Evolutionary conservation across 2,329 filamentous ascomycete genomes (phyloP).

Genomic region (Aspergillus fijiensis): DNA sequence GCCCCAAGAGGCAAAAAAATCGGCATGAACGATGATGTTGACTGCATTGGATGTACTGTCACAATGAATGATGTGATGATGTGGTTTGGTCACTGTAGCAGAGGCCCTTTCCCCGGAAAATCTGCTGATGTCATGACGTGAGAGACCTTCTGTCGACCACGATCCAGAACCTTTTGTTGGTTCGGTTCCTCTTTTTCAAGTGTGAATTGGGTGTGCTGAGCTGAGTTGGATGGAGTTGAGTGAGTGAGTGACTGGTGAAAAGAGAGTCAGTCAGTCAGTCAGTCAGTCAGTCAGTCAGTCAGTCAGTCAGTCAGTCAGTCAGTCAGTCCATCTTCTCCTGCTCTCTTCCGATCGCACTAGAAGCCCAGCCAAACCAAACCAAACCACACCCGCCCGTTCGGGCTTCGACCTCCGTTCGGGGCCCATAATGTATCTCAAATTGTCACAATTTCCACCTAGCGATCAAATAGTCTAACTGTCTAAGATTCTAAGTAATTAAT

Average conservation of each 20-base stretch:
- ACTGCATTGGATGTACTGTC: background rate
- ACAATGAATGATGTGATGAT: background rate
- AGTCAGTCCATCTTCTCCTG: background rate
- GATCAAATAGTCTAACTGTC: too few relatives aligned
- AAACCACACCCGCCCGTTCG: background rate
- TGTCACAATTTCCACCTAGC: background rate
- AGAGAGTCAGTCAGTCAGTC: background rate
- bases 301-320: background rate
- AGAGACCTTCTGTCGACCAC: background rate
- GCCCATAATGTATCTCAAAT: background rate
- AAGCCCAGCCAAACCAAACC: background rate
- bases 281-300: background rate
- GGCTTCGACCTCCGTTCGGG: background rate
- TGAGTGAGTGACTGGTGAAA: background rate
- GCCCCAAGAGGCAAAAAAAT: too few relatives aligned
- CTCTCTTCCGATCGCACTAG: conserved; percentile 1
- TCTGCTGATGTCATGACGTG: background rate
- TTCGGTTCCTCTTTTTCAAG: too few relatives aligned
- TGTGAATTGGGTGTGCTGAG: background rate
- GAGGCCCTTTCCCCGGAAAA: background rate
- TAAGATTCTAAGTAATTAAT: too few relatives aligned
- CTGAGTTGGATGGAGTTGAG: background rate
- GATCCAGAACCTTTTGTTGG: background rate
- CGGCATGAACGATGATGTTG: too few relatives aligned
- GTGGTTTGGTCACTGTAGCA: background rate